Evolutionary conservation across 1,139 yeast genomes (phyloP), one percentile per base, ranked within the genome.

Genomic region (Kurtzmaniella quercitrusa): DNA sequence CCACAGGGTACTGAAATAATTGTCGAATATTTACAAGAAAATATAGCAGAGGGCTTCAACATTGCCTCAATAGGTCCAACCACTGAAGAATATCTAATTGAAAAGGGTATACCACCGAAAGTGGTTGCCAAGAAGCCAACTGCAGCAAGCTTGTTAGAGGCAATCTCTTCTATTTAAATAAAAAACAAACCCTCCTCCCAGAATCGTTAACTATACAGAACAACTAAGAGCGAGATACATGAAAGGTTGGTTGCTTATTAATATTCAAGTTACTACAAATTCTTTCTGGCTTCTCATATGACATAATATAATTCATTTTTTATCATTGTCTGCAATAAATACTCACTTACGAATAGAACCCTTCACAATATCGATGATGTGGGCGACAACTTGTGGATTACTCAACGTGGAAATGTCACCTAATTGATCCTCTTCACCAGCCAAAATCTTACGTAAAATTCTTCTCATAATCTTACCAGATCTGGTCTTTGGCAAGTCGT

Each of bases 31-130:
- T 50, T 83, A 37, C 63, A 59, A 37, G 44, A 50, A 2, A 43
- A 51, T 3, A 44, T 49, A 26, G 47, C 47, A 8, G 48, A 50
- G 0, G 47, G 51, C 1, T 61, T 71, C 40, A 74, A 71, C 43
- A 68, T 89, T 16, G 97, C 95, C 0, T 80, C 91, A 4, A 93
- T 93, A 47, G 98, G 98, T 0, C 98, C 98, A 1, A 91, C 98
- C 0, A 93, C 98, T 0, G 80, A 84, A 49, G 77, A 74, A 33
- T 88, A 77, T 54, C 64, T 93, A 40, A 38, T 59, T 2, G 60
- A 66, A 1, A 68, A 76, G 30, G 81, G 78, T 0, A 61, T 91
- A 3, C 50, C 42, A 0, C 88, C 94, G 1, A 65, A 76, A 37
- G 76, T 84, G 0, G 85, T 85, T 2, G 84, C 96, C 5, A 63